Evolutionary conservation across 2,329 filamentous ascomycete genomes (phyloP), one percentile per base, ranked within the genome.

Genomic region (Alternaria burnsii): DNA sequence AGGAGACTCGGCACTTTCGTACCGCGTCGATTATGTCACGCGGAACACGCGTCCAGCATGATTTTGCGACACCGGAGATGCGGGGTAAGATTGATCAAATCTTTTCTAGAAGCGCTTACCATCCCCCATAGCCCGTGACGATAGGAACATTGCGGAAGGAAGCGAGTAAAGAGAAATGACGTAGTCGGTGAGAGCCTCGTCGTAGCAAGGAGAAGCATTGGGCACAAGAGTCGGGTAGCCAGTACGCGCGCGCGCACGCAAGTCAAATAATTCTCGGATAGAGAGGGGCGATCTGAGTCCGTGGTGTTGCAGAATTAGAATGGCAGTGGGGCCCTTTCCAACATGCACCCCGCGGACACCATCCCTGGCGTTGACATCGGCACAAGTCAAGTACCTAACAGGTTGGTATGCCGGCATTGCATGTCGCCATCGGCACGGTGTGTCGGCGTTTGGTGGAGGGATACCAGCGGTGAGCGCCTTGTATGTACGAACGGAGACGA

Each of bases 131-230:
- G 34, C 22, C 32, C 46, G 46, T 5, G 28, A 22, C 20, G 20
- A 50, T 20, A 26, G 16, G 10, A 26, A 14, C 22, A 50, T 50
- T n/a, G 20, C 32, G 14, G 16, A 38, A n/a, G 7, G 22, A 24
- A 26, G 48, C 36, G 30, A 8, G 28, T 18, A 16, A 24, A 40
- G 51, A 12, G 24, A 16, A 36, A 50, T 68, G 67, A 69, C 63
- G 63, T 68, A 66, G 67, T 69, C 67, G 67, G 67, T 69, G 67
- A 69, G 50, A 60, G 59, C 63, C 65, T 58, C 58, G 63, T 61
- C 24, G 58, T 58, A 43, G 41, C 54, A 43, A 41, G 50, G 18
- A 28, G 26, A 38, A 20, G 30, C 46, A 46, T 58, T 51, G 44
- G 55, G n/a, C 24, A 14, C 30, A 16, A 40, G 16, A 22, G 44